A percentile compares a stretch with the other conserved stretches of the same genome.
phyloP scores from a whole-genome alignment of 352 stramenopile species.

The Phytopythium delawarense region DNA sequence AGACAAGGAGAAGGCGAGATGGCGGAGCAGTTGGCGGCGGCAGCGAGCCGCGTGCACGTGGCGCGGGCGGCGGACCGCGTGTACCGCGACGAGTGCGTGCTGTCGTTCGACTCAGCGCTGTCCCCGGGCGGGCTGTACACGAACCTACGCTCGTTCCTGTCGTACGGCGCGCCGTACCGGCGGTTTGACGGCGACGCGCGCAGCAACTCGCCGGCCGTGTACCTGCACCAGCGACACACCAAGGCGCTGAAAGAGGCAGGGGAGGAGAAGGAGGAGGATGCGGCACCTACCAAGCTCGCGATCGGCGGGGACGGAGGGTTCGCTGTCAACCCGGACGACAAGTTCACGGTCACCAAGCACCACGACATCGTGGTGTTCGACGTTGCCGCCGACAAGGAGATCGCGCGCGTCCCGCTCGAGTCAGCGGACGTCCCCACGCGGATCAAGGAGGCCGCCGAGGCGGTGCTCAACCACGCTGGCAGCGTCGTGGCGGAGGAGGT shows the following conservation, averaged over 20 bases:
- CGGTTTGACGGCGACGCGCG: conserved; percentile 42
- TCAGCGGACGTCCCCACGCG: conserved; percentile 32
- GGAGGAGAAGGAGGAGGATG: background rate
- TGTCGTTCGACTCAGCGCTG: conserved; percentile 93
- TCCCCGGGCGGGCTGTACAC: conserved; percentile 77
- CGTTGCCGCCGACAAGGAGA: conserved; percentile 30
- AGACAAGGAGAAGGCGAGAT: too few relatives aligned
- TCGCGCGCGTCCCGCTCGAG: conserved; percentile 28
- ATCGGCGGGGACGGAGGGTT: conserved; percentile 97
- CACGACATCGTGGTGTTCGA: conserved; percentile 76
- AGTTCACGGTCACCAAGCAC: conserved; percentile 84
- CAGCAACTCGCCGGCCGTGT: conserved; percentile 33
- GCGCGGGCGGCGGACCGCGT: conserved; percentile 72
- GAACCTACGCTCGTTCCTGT: conserved; percentile 93
- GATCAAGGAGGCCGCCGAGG: conserved; percentile 51
- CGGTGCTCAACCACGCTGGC: conserved; percentile 69
- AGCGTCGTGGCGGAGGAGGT: conserved; percentile 79
- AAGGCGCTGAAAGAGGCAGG: conserved; percentile 17
- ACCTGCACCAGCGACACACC: conserved; percentile 74
- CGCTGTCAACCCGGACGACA: conserved; percentile 74
- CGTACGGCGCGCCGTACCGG: conserved; percentile 81
- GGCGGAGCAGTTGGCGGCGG: conserved; percentile 14
- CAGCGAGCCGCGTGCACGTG: conserved; percentile 31
- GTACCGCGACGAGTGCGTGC: conserved; percentile 97
- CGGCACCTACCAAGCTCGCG: conserved; percentile 88